Evolutionary conservation across 1,284 basidiomycete species (phyloP).

Genomic region (Coniferiporia sulphurascens): DNA sequence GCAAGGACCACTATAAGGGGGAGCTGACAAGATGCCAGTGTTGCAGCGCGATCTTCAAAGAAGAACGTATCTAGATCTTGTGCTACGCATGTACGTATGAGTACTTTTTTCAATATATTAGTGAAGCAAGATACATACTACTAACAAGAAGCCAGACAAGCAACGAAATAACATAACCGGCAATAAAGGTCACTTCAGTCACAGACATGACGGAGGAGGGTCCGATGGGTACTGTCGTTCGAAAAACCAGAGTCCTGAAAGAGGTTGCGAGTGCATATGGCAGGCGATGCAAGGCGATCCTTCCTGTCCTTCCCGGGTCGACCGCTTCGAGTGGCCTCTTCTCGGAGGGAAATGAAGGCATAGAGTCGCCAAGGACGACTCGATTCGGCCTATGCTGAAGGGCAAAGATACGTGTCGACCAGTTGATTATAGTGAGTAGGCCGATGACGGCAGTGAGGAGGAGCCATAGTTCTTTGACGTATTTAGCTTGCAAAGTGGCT

Average conservation of each 20-base stretch:
- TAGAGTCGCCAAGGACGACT: conserved; percentile 1
- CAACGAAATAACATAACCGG: conserved; percentile 38
- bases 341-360: conserved; percentile 17
- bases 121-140: conserved; percentile 30
- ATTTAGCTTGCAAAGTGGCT: conserved; percentile 26
- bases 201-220: conserved; percentile 32
- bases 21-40: conserved; percentile 38
- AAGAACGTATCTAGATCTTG: conserved; percentile 26
- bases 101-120: neutral
- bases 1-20: conserved; percentile 42
- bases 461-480: conserved; percentile 31
- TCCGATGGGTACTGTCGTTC: conserved; percentile 37
- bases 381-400: conserved; percentile 15
- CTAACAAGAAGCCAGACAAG: conserved; percentile 39
- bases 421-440: conserved; percentile 32
- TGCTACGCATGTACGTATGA: conserved; percentile 20
- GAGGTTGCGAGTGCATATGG: conserved; percentile 32
- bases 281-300: conserved; percentile 29
- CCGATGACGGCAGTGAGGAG: conserved; percentile 37
- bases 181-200: conserved; percentile 39
- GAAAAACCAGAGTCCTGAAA: conserved; percentile 41
- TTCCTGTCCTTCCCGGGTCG: conserved; percentile 22
- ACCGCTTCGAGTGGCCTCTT: conserved; percentile 22
- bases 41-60: conserved; percentile 36
- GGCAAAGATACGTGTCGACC: conserved; percentile 18